Evolutionary conservation across 2,329 filamentous ascomycete genomes (phyloP).

Genomic region (Verticillium dahliae): DNA sequence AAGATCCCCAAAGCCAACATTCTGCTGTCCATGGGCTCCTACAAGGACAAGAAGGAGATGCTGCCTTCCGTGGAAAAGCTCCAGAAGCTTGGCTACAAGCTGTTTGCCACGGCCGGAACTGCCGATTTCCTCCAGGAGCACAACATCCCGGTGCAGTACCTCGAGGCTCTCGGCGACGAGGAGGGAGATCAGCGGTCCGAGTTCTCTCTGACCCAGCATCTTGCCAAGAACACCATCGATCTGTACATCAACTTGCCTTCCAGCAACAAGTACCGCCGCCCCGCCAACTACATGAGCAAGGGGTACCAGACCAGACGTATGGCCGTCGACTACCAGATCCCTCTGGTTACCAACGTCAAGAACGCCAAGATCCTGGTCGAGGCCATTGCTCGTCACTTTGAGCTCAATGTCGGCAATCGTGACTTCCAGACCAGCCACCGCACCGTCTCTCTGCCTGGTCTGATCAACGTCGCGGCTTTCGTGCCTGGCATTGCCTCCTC

Average conservation of each 20-base stretch:
- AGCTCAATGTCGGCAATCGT: slow-evolving; percentile 72
- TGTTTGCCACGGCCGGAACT: slow-evolving; percentile 94
- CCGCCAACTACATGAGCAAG: slow-evolving; percentile 97
- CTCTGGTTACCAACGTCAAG: slow-evolving; percentile 97
- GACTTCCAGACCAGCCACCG: slow-evolving; percentile 91
- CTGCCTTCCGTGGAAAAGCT: slow-evolving; percentile 86
- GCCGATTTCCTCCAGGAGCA: slow-evolving; percentile 95
- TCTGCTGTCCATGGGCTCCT: slow-evolving; percentile 89
- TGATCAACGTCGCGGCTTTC: slow-evolving; percentile 76
- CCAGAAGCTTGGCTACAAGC: slow-evolving; percentile 84
- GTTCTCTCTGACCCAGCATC: slow-evolving; percentile 92
- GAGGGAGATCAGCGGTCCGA: slow-evolving; percentile 86
- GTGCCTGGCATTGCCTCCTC: slow-evolving; percentile 64
- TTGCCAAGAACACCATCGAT: slow-evolving; percentile 97
- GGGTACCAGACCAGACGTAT: slow-evolving; percentile 95
- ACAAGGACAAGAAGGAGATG: slow-evolving; percentile 98
- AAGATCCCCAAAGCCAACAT: slow-evolving; percentile 94
- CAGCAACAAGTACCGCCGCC: slow-evolving; percentile 92
- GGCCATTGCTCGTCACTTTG: slow-evolving; percentile 83
- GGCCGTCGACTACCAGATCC: slow-evolving; percentile 96
- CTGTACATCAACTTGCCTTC: slow-evolving; percentile 99
- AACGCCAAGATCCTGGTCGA: slow-evolving; percentile 97
- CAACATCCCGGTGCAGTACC: slow-evolving; percentile 83
- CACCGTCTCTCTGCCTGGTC: slow-evolving; percentile 64
- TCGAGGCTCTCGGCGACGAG: slow-evolving; percentile 75